Evolutionary conservation across 768 basidiomycete genomes (phyloP), one percentile per base, ranked within the genome.

Genomic region (Pleurotus giganteus): DNA sequence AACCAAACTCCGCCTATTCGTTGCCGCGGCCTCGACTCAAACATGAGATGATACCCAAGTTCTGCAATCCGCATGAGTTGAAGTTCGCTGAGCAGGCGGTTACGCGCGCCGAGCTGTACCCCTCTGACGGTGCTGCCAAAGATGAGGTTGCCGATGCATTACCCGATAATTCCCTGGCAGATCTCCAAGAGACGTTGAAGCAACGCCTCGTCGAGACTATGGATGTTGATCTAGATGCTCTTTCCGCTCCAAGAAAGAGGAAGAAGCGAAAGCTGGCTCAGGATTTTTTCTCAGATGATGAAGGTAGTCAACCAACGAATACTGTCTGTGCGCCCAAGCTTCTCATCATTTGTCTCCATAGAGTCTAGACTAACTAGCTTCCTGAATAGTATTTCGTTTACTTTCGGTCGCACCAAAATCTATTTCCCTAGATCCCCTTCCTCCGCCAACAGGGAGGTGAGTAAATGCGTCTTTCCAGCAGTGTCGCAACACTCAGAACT

Each of bases 271-370:
- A 51, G 23, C 15, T 51, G 7, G 49, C 31, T 3, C 31, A 51
- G 34, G 44, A 32, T 23, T 52, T 58, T 4, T 55, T 56, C 28
- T 36, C 19, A 13, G 53, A 46, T 43, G 53, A 43, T 2, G 52
- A 43, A 7, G 32, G 29, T 15, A 36, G 28, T 23, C 37, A 45
- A 11, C 32, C 17, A 32, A 21, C 6, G 49, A 54, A 34, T 7
- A 23, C 13, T 44, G 56, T 29, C 2, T 42, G 49, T 51, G 49
- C 11, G 26, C 5, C 19, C 34, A 23, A 5, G 13, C 19, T 41
- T 2, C 15, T 41, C 13, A n/a, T n/a, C n/a, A n/a, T n/a, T n/a
- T n/a, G n/a, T 17, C 17, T 12, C 21, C 9, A 12, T n/a, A n/a
- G 19, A 36, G 31, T 13, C 34, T 13, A 11, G n/a, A 9, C 49